These are phyloP conservation scores for Colletotrichum liriopes DNA, from an alignment of 2,329 filamentous ascomycete species.

Conservation along the genomic window DNA sequence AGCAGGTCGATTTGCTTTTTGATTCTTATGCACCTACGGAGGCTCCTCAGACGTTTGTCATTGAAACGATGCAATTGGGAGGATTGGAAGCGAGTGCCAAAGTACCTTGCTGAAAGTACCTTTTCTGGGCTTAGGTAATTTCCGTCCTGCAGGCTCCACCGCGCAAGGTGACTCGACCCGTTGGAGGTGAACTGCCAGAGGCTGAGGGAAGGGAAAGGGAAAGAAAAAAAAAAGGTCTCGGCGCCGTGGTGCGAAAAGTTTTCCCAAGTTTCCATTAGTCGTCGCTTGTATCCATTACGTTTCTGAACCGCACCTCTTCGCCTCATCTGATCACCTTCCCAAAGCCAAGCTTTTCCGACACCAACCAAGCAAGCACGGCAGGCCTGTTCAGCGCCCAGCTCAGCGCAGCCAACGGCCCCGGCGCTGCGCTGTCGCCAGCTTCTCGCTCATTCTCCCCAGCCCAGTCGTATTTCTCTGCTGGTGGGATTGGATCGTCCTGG, in stretches of 20 bases:
- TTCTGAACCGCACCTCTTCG: slow-evolving; percentile 45
- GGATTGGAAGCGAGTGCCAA: not conserved
- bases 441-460: not conserved
- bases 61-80: not conserved
- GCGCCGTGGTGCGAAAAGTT: slow-evolving; percentile 33
- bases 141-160: not conserved
- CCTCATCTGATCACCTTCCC: slow-evolving; percentile 40
- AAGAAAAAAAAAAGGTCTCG: slow-evolving; percentile 15
- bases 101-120: not conserved
- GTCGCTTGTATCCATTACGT: slow-evolving; percentile 48
- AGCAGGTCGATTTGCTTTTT: slow-evolving; percentile 15
- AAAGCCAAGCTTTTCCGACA: slow-evolving; percentile 29
- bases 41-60: not conserved
- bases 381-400: slow-evolving; percentile 12
- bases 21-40: slow-evolving; percentile 15
- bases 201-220: too few species aligned
- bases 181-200: not conserved
- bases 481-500: not conserved
- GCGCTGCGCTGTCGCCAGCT: slow-evolving; percentile 11
- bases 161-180: slow-evolving; percentile 28
- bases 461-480: not conserved
- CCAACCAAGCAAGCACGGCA: slow-evolving; percentile 12
- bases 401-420: slow-evolving; percentile 26
- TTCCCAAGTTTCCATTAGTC: slow-evolving; percentile 43
- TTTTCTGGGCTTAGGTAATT: slow-evolving; percentile 29